Evolutionary conservation across 2,329 filamentous ascomycete genomes (phyloP).

Genomic region (Beauveria australis): DNA sequence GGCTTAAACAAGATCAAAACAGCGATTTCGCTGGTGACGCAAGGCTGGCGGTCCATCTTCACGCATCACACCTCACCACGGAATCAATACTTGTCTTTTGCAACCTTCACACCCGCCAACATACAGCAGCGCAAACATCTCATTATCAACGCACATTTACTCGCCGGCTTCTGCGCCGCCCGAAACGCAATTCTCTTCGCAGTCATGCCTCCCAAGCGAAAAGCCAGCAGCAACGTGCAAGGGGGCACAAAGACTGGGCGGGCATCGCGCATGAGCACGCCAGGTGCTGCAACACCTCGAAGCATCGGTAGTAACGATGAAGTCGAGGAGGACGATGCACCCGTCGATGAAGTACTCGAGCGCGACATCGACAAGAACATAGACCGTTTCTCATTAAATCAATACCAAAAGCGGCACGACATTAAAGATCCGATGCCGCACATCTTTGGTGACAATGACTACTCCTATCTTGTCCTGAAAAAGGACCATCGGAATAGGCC

Average conservation of each 20-base stretch:
- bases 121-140: not conserved
- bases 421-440: conserved; percentile 37
- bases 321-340: conserved; percentile 37
- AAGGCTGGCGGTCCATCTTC: not conserved
- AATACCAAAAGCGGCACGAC: conserved; percentile 39
- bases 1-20: no score
- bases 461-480: conserved; percentile 71
- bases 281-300: conserved; percentile 51
- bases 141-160: not conserved
- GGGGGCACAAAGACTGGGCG: conserved; percentile 47
- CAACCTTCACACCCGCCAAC: not conserved
- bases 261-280: conserved; percentile 50
- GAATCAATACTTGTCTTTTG: not conserved
- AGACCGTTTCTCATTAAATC: conserved; percentile 49
- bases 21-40: not conserved
- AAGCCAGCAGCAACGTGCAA: conserved; percentile 44
- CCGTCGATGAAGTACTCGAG: conserved; percentile 43
- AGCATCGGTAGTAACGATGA: conserved; percentile 50
- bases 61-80: not conserved
- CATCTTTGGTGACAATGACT: conserved; percentile 54
- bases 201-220: conserved; percentile 63
- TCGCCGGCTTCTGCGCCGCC: not conserved
- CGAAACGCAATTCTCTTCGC: not conserved
- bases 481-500: conserved; percentile 75
- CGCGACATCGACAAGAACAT: conserved; percentile 50